Percentiles rank a stretch among this genome's conserved stretches.
These are phyloP conservation scores for Aegilops umbellulata DNA, from an alignment of 176 grass and related monocot genomes.

Conservation along the genomic window DNA sequence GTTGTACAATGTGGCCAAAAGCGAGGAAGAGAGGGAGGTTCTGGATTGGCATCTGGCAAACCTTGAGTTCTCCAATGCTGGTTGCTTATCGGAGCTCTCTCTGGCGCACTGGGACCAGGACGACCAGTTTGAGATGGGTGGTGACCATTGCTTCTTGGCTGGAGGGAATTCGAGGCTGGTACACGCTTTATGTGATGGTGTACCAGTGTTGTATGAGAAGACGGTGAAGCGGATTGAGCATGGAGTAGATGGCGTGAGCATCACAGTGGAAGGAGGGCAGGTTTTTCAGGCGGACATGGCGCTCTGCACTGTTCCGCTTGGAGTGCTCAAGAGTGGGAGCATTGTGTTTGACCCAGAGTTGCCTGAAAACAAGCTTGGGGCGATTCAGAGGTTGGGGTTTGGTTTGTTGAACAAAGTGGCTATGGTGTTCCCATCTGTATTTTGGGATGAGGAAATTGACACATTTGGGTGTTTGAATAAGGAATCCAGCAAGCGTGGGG, in stretches of 20 bases:
- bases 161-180: conserved; percentile 79
- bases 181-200: conserved; percentile 64
- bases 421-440: conserved; percentile 86
- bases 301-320: conserved; percentile 85
- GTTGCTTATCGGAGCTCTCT: conserved; percentile 73
- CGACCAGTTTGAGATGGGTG: conserved; percentile 89
- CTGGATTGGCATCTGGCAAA: conserved; percentile 96
- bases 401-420: conserved; percentile 92
- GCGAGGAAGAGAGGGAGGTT: conserved; percentile 53
- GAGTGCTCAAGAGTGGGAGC: conserved; percentile 64
- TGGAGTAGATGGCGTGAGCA: conserved; percentile 49
- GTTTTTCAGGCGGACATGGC: conserved; percentile 82
- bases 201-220: conserved; percentile 77
- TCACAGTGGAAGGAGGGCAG: conserved; percentile 62
- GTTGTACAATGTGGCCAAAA: conserved; percentile 64
- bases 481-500: conserved; percentile 74
- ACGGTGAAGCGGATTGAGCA: conserved; percentile 65
- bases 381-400: conserved; percentile 74
- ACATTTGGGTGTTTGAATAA: conserved; percentile 90
- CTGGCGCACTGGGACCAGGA: conserved; percentile 94
- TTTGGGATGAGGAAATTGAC: conserved; percentile 91
- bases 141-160: conserved; percentile 90
- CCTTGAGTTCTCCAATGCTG: conserved; percentile 90
- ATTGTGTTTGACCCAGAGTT: conserved; percentile 72
- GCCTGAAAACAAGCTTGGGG: conserved; percentile 61